Percentiles rank a stretch among this genome's conserved stretches.
Conservation (phyloP, 768 basidiomycete genomes). For the Auriscalpium microsporum region DNA sequence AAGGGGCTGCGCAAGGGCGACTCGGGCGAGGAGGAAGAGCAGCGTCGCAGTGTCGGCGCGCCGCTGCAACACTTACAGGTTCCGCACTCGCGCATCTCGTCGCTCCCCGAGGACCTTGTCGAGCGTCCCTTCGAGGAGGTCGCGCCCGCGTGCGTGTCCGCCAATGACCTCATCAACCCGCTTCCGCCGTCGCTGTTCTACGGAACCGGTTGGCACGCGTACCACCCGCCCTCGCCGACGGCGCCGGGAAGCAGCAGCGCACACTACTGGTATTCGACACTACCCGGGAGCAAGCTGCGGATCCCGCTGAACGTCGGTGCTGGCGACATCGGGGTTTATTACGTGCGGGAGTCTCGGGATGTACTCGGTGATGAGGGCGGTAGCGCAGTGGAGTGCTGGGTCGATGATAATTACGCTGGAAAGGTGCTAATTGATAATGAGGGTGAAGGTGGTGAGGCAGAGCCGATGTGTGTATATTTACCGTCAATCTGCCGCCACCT, state of each 20-base stretch:
- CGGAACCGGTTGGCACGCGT: constrained; percentile 83
- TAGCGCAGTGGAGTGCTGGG: constrained; percentile 85
- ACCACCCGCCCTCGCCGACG: constrained; percentile 47
- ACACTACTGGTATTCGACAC: constrained; percentile 91
- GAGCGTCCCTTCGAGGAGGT: constrained; percentile 69
- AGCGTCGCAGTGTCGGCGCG: constrained; percentile 8
- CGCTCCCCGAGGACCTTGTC: constrained; percentile 38
- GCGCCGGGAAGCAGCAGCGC: constrained; percentile 45
- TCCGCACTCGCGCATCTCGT: constrained; percentile 66
- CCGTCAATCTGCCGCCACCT: not conserved
- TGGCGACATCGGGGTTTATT: constrained; percentile 92
- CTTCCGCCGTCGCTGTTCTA: constrained; percentile 90
- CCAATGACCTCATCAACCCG: constrained; percentile 98
- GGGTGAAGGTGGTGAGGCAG: constrained; percentile 51
- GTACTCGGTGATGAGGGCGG: constrained; percentile 44
- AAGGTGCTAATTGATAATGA: constrained; percentile 72
- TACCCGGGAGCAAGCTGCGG: constrained; percentile 74
- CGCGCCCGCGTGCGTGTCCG: constrained; percentile 85
- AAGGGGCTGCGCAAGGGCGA: constrained; percentile 60
- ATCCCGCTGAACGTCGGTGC: constrained; percentile 79
- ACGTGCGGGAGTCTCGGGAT: constrained; percentile 59
- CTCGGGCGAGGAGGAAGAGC: constrained; percentile 7
- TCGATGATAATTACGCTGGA: constrained; percentile 88
- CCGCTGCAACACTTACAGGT: constrained; percentile 37
- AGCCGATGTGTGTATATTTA: constrained; percentile 50